These are phyloP conservation scores for Hippophae rhamnoides DNA, from an alignment of 306 rosid genomes.

Conservation along the genomic window DNA sequence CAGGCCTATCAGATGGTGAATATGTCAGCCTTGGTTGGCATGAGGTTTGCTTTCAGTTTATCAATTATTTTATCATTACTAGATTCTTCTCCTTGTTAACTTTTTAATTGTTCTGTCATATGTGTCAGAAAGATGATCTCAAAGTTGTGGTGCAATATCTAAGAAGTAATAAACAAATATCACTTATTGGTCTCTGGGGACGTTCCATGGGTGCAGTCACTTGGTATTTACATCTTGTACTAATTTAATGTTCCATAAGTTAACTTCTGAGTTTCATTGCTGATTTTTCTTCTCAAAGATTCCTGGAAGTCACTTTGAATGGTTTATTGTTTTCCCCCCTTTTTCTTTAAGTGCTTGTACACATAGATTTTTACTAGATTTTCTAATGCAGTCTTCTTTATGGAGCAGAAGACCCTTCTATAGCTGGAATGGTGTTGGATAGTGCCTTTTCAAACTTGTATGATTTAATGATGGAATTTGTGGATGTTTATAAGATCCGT, in stretches of 20 bases:
- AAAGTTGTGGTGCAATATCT: conserved; percentile 71
- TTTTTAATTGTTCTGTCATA: conserved; percentile 19
- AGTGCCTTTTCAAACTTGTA: conserved; percentile 95
- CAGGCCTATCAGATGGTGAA: conserved; percentile 94
- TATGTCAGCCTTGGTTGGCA: conserved; percentile 99
- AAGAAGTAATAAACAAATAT: conserved; percentile 68
- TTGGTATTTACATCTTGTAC: conserved; percentile 38
- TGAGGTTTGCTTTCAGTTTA: conserved; percentile 50
- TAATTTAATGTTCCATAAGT: not conserved
- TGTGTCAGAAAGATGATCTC: conserved; percentile 80
- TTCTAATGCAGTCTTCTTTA: conserved; percentile 71
- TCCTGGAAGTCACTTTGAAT: not conserved
- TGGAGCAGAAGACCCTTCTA: conserved; percentile 96
- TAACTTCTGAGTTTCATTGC: not conserved
- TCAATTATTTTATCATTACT: conserved; percentile 18
- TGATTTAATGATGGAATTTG: conserved; percentile 85
- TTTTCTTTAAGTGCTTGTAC: conserved; percentile 4
- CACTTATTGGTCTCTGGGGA: conserved; percentile 93
- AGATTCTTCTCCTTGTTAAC: conserved; percentile 14
- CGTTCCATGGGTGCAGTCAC: conserved; percentile 99
- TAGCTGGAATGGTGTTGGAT: conserved; percentile 96
- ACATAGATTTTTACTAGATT: not conserved
- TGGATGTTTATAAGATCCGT: conserved; percentile 86
- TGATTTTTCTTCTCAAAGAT: not conserved
- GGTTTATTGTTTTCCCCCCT: no score